Evolutionary conservation across 2,329 filamentous ascomycete genomes (phyloP), one percentile per base, ranked within the genome.

Genomic region (Zasmidium angulare): DNA sequence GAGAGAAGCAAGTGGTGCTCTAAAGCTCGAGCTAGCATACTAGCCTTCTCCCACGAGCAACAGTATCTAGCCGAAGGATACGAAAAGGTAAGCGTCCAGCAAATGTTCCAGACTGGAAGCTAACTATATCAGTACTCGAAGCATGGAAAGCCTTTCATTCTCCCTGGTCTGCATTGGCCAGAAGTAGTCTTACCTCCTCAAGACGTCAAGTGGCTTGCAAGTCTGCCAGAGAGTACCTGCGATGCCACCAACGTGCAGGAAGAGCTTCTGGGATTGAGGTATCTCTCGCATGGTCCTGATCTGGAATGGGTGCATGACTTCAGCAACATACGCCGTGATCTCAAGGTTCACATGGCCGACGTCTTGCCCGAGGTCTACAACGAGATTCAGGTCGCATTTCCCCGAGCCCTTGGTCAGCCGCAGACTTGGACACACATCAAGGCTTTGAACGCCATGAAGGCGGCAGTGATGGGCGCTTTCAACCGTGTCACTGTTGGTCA

Each of bases 401-500:
- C 36, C n/a, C 9, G 36, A 3, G n/a, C 36, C 6, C n/a, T 43
- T 17, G 36, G 36, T 17, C 36, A 43, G 21, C 20, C 6, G 14
- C 20, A 43, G 6, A 43, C 36, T 14, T 59, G 47, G 55, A 62
- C 7, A 46, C 55, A 43, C 2, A 60, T 48, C 24, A 65, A 2
- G 47, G 61, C 20, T 4, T 6, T 2, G n/a, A 57, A 51, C 6
- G 52, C 55, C 1, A 46, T 61, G 20, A 55, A 56, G 11, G 56
- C 53, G 12, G 48, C 64, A 9, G 56, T 61, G 7, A 63, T 65
- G 29, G 53, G 59, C 11, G 59, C 59, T 10, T 56, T 62, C 0
- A 67, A 67, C 22, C 54, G 60, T 2, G 57, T 65, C 24, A 60
- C 65, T 11, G 56, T 63, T 17, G 61, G 61, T 17, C 19, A 48